Conservation (phyloP, 805 yeast species). For the Saccharomyces jurei region DNA sequence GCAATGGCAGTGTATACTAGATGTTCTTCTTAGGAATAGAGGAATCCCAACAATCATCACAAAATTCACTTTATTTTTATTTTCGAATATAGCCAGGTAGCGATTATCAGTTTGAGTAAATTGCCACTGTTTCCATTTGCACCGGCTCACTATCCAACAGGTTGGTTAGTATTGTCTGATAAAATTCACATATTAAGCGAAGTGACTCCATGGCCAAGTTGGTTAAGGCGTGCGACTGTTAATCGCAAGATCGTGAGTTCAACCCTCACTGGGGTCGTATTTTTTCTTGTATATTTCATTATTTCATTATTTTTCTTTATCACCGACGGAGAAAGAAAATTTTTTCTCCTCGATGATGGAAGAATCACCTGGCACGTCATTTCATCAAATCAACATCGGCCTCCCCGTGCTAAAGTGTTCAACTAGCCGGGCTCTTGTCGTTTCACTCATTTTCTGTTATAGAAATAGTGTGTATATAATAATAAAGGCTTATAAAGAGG, state of each 20-base stretch:
- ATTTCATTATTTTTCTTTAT: background rate
- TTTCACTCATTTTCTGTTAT: background rate
- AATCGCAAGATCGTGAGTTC: conserved; percentile 51
- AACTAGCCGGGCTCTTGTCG: background rate
- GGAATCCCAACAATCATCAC: too few species aligned
- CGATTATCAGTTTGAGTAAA: too few species aligned
- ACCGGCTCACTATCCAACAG: too few species aligned
- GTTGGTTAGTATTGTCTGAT: too few species aligned
- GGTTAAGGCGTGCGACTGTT: conserved; percentile 52
- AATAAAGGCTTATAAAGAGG: background rate
- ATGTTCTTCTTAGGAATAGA: too few species aligned
- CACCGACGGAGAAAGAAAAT: background rate
- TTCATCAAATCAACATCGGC: background rate
- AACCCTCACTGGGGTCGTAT: conserved; percentile 44
- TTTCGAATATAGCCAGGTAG: too few species aligned
- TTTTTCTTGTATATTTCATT: background rate
- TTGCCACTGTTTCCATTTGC: too few species aligned
- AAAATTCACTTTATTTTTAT: too few species aligned
- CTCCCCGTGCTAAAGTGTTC: background rate
- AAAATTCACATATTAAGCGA: background rate
- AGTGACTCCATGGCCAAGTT: conserved; percentile 45
- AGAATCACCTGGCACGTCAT: background rate
- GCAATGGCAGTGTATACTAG: too few species aligned
- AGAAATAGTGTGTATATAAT: background rate
- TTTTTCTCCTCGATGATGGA: background rate